Percentiles rank a stretch among this genome's conserved stretches.
Evolutionary conservation across 2,329 filamentous ascomycete genomes (phyloP).

Genomic region (Graphilbum fragrans): DNA sequence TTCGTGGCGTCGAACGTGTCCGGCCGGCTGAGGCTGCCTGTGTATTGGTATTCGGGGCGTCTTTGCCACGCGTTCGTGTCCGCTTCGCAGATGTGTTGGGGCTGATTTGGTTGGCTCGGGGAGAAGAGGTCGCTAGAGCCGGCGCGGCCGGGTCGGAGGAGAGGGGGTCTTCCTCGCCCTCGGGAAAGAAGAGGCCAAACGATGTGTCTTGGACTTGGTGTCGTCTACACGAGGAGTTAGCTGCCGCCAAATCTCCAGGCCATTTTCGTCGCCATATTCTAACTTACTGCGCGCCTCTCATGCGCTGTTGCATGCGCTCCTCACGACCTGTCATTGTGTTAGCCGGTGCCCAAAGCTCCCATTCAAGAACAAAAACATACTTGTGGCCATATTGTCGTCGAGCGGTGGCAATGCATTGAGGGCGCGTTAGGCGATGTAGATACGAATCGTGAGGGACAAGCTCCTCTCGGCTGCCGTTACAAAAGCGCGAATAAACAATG

Average conservation of each 20-base stretch:
- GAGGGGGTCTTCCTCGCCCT: neutral
- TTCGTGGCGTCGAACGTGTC: no score
- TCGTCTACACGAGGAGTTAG: constrained; percentile 22
- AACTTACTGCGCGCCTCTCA: constrained; percentile 51
- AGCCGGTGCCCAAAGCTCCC: neutral
- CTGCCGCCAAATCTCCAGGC: no score
- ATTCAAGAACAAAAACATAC: neutral
- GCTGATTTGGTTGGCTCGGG: no score
- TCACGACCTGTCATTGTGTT: constrained; percentile 32
- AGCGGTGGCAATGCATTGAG: neutral
- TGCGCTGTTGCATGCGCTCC: constrained; percentile 51
- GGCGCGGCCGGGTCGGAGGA: constrained; percentile 2
- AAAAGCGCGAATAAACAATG: neutral
- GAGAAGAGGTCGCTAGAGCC: neutral
- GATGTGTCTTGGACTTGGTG: constrained; percentile 48
- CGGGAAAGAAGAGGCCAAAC: constrained; percentile 36
- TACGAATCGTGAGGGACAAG: neutral
- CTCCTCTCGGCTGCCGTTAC: neutral
- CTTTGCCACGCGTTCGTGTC: no score
- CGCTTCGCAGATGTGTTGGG: no score
- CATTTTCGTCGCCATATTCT: no score
- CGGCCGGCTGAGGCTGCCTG: no score
- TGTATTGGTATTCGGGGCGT: no score
- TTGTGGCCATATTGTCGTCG: neutral
- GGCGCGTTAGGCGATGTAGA: neutral